phyloP scores from a whole-genome alignment of 164 flowering plant genomes.

The Kingdonia uniflora region DNA sequence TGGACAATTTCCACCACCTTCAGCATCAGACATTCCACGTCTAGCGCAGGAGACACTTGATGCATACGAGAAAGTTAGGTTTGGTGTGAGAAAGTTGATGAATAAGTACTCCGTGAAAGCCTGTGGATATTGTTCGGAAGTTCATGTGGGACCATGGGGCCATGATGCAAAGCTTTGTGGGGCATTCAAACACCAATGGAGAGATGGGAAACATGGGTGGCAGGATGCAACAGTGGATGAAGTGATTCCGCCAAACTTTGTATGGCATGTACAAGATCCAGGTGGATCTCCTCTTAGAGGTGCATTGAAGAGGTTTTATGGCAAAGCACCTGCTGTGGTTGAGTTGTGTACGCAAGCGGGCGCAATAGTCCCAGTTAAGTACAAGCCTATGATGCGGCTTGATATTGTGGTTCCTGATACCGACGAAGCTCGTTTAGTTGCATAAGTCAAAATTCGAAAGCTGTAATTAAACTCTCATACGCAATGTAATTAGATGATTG shows the following conservation, averaged over 20 bases:
- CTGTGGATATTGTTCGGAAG: conserved; percentile 93
- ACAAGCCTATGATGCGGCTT: conserved; percentile 90
- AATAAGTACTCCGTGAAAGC: conserved; percentile 74
- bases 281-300: conserved; percentile 55
- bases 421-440: conserved; percentile 58
- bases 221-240: conserved; percentile 85
- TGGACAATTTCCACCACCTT: conserved; percentile 33
- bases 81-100: conserved; percentile 64
- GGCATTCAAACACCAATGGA: conserved; percentile 89
- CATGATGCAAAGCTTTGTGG: conserved; percentile 91
- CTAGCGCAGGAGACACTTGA: conserved; percentile 62
- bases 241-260: conserved; percentile 81
- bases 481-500: no score
- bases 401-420: conserved; percentile 79
- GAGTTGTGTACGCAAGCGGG: conserved; percentile 89
- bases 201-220: conserved; percentile 98
- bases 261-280: conserved; percentile 83
- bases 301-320: conserved; percentile 62
- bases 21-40: conserved; percentile 25
- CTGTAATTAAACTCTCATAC: no score
- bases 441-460: conserved; percentile 17
- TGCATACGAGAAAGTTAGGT: conserved; percentile 59
- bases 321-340: conserved; percentile 91
- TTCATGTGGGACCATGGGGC: conserved; percentile 98
- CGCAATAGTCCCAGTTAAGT: conserved; percentile 46